A percentile compares a stretch with the other conserved stretches of the same genome.
These are phyloP conservation scores for Geosmithia morbida DNA, from an alignment of 2,329 filamentous ascomycete genomes.

Conservation along the genomic window DNA sequence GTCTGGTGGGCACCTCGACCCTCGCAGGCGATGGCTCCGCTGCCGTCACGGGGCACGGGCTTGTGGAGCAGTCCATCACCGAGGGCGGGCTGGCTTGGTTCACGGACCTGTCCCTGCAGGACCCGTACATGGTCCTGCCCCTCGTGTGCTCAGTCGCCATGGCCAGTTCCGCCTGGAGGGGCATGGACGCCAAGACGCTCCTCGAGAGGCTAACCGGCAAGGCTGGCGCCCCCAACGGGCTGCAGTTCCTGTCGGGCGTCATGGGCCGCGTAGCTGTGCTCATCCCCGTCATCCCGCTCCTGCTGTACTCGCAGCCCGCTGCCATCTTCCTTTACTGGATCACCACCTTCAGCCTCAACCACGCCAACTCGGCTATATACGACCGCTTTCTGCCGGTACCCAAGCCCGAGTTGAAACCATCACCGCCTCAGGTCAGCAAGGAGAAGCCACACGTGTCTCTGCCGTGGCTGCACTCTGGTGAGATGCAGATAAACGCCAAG, in stretches of 20 bases:
- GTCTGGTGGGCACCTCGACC: slow-evolving; percentile 14
- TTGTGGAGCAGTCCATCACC: slow-evolving; percentile 23
- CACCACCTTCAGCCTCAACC: slow-evolving; percentile 17
- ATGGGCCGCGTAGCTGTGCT: slow-evolving; percentile 7
- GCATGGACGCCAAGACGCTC: slow-evolving; percentile 11
- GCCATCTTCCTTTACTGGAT: slow-evolving; percentile 26
- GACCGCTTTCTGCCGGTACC: slow-evolving; percentile 4
- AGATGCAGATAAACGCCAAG: background rate
- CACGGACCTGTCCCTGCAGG: slow-evolving; percentile 33
- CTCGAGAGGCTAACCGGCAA: slow-evolving; percentile 3
- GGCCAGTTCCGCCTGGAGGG: slow-evolving; percentile 13
- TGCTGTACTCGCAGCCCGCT: slow-evolving; percentile 12
- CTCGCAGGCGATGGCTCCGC: background rate
- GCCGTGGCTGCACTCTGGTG: background rate
- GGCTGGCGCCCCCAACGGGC: background rate
- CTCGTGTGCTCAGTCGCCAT: slow-evolving; percentile 16
- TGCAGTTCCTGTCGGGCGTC: background rate
- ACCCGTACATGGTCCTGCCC: slow-evolving; percentile 36
- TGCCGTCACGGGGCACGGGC: slow-evolving; percentile 3
- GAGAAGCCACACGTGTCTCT: background rate
- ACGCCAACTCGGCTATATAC: slow-evolving; percentile 17
- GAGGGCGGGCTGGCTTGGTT: slow-evolving; percentile 42
- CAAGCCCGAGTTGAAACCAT: background rate
- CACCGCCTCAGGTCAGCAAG: background rate
- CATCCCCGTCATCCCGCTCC: slow-evolving; percentile 17